Evolutionary conservation across 768 basidiomycete species (phyloP).

Genomic region (Leccinum subtestaceum): DNA sequence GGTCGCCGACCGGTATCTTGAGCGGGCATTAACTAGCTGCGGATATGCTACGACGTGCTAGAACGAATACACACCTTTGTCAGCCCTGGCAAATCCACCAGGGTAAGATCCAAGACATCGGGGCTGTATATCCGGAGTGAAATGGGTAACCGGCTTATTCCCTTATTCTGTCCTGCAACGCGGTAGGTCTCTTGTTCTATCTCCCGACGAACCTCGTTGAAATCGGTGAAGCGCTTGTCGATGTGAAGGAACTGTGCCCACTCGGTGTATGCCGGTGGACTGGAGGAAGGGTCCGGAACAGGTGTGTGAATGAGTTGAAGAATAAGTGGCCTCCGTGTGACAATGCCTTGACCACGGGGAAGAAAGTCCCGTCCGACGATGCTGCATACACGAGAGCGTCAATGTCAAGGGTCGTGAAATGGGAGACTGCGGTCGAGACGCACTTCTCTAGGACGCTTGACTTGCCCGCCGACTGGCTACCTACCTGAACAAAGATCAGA

Average conservation of each 20-base stretch:
- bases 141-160: conserved; percentile 94
- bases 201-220: conserved; percentile 89
- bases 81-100: conserved; percentile 95
- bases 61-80: conserved; percentile 72
- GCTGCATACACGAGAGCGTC: conserved; percentile 36
- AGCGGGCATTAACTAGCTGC: not conserved
- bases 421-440: conserved; percentile 29
- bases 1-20: conserved; percentile 93
- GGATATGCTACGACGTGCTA: not conserved
- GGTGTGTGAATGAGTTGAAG: conserved; percentile 95
- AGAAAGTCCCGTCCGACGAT: conserved; percentile 95
- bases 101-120: conserved; percentile 89
- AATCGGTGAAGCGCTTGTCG: conserved; percentile 96
- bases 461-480: conserved; percentile 95
- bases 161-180: conserved; percentile 98
- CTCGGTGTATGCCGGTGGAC: conserved; percentile 58
- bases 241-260: conserved; percentile 98
- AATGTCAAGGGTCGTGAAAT: not conserved
- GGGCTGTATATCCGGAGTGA: conserved; percentile 95
- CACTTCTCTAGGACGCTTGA: conserved; percentile 96
- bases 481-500: conserved; percentile 55
- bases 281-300: conserved; percentile 44
- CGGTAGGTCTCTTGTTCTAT: conserved; percentile 98
- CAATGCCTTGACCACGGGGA: conserved; percentile 88
- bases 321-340: conserved; percentile 92